Conservation (phyloP, 1,139 yeast genomes). For the Suhomyces guaymorum region DNA sequence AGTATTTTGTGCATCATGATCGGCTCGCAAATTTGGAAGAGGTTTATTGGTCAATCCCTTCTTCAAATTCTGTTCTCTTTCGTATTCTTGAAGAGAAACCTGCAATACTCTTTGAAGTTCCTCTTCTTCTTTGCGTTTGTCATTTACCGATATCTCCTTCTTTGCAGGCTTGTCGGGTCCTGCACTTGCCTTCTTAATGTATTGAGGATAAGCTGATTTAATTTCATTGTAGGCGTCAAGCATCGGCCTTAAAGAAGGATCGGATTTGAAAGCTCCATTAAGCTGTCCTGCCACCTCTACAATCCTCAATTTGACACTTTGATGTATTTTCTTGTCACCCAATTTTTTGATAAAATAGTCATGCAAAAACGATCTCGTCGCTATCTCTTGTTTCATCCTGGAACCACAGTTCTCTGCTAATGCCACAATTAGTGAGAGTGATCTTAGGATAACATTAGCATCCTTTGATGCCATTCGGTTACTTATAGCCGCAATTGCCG, state of each 20-base stretch:
- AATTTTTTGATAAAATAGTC: constrained; percentile 54
- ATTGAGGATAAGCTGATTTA: constrained; percentile 44
- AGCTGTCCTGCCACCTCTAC: constrained; percentile 71
- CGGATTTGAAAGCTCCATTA: constrained; percentile 55
- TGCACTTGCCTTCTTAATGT: constrained; percentile 31
- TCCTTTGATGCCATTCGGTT: constrained; percentile 59
- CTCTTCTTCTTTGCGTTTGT: constrained; percentile 67
- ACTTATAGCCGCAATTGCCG: constrained; percentile 53
- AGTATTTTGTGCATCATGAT: constrained; percentile 2
- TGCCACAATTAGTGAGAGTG: constrained; percentile 70
- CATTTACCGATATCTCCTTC: constrained; percentile 48
- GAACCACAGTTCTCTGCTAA: constrained; percentile 95
- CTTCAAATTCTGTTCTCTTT: constrained; percentile 37
- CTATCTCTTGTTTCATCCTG: constrained; percentile 77
- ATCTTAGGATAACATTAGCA: constrained; percentile 78
- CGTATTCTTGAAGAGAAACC: constrained; percentile 70
- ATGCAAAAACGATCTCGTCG: constrained; percentile 65
- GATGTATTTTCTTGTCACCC: constrained; percentile 60
- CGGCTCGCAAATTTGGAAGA: constrained; percentile 24
- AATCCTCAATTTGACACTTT: constrained; percentile 63
- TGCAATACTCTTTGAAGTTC: constrained; percentile 79
- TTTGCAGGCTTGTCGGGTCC: constrained; percentile 66
- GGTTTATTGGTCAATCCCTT: constrained; percentile 34
- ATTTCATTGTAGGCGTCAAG: constrained; percentile 57
- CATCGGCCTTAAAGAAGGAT: constrained; percentile 76